These are phyloP conservation scores for Escallonia rubra DNA, from an alignment of 129 eudicot species.

Conservation along the genomic window DNA sequence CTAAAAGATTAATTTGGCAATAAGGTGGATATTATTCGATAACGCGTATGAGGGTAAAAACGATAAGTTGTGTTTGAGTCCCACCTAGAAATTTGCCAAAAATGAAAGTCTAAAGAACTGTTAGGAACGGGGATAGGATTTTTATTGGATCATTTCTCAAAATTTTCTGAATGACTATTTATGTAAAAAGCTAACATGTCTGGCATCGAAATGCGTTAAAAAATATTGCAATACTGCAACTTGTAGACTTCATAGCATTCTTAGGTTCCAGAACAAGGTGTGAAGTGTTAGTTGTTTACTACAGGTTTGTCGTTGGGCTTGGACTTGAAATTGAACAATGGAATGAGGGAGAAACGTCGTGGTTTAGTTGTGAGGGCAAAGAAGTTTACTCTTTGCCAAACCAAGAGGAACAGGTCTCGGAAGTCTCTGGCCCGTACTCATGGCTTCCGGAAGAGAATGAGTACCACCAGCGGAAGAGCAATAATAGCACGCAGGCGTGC, in stretches of 20 bases:
- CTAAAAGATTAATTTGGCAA: too few relatives aligned
- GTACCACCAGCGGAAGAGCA: slow-evolving; percentile 84
- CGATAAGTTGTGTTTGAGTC: background rate
- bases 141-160: too few relatives aligned
- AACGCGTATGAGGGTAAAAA: background rate
- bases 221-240: too few relatives aligned
- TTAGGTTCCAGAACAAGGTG: slow-evolving; percentile 3
- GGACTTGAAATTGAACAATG: slow-evolving; percentile 33
- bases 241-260: background rate
- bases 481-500: slow-evolving; percentile 79
- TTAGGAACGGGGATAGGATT: too few relatives aligned
- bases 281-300: slow-evolving; percentile 7
- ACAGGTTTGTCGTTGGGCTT: slow-evolving; percentile 72
- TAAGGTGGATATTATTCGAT: too few relatives aligned
- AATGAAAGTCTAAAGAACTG: too few relatives aligned
- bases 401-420: slow-evolving; percentile 88
- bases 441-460: slow-evolving; percentile 87
- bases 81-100: too few relatives aligned
- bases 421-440: slow-evolving; percentile 92
- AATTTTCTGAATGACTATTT: too few relatives aligned
- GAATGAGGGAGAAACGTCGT: slow-evolving; percentile 29
- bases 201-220: too few relatives aligned
- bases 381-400: slow-evolving; percentile 72
- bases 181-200: too few relatives aligned
- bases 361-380: slow-evolving; percentile 76